A percentile compares a stretch with the other conserved stretches of the same genome.
Conservation (phyloP, 2,329 filamentous ascomycete genomes). For the Phialemonium atrogriseum region DNA sequence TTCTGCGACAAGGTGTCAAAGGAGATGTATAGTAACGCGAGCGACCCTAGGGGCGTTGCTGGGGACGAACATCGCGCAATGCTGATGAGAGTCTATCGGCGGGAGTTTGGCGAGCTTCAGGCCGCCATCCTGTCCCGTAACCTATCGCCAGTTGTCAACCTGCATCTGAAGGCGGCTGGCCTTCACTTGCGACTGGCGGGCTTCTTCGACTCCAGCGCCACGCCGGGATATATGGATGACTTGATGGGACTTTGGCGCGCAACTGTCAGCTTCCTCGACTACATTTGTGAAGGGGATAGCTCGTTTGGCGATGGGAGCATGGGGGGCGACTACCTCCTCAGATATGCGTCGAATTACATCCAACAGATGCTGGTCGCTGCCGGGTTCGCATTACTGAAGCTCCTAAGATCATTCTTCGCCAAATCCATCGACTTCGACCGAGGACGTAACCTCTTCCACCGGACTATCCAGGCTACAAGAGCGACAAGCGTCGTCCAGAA, state of each 20-base stretch:
- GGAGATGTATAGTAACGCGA: constrained; percentile 71
- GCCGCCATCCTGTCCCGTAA: constrained; percentile 51
- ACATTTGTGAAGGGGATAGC: constrained; percentile 47
- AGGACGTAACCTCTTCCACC: constrained; percentile 61
- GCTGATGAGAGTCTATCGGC: constrained; percentile 57
- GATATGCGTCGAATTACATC: constrained; percentile 66
- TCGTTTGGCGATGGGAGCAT: constrained; percentile 21
- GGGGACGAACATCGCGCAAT: constrained; percentile 60
- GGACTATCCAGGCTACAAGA: constrained; percentile 61
- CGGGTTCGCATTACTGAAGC: constrained; percentile 67
- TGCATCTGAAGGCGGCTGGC: constrained; percentile 65
- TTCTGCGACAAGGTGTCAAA: constrained; percentile 73
- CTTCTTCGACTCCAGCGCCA: constrained; percentile 71
- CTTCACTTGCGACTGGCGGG: constrained; percentile 71
- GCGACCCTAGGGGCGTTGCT: constrained; percentile 60
- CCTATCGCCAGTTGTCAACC: constrained; percentile 48
- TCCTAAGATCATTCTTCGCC: constrained; percentile 70
- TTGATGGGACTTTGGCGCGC: constrained; percentile 69
- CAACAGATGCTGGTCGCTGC: constrained; percentile 82
- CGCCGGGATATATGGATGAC: constrained; percentile 64
- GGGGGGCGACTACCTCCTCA: constrained; percentile 46
- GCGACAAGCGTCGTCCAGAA: constrained; percentile 69
- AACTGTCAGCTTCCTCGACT: constrained; percentile 60
- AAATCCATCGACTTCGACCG: constrained; percentile 62
- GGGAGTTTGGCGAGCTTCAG: constrained; percentile 56